These are phyloP conservation scores for Fusarium pseudograminearum DNA, from an alignment of 2,329 filamentous ascomycete species.

Conservation along the genomic window DNA sequence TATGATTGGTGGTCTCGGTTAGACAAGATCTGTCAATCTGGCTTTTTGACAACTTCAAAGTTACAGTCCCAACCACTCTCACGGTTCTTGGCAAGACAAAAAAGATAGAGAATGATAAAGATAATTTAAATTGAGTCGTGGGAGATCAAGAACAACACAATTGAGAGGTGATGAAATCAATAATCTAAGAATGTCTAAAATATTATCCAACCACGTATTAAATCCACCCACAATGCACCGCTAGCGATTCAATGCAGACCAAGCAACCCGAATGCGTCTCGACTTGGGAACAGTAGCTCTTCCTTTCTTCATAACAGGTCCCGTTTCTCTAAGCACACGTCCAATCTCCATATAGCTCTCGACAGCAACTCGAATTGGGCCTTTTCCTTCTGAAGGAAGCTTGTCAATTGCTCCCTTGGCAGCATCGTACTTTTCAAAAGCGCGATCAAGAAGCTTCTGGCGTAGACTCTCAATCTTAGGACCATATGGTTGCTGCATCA, in stretches of 20 bases:
- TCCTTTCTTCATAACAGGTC: conserved; percentile 56
- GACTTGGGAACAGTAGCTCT: conserved; percentile 59
- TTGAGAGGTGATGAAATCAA: neutral
- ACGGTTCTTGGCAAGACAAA: neutral
- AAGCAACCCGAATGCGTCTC: conserved; percentile 67
- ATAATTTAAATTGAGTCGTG: too few species aligned
- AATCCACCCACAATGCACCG: neutral
- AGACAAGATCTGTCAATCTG: neutral
- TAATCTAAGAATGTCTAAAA: conserved; percentile 26
- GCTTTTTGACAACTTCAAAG: neutral
- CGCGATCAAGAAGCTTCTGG: conserved; percentile 66
- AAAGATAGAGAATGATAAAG: too few species aligned
- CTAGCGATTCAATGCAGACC: conserved; percentile 61
- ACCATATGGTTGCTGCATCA: conserved; percentile 61
- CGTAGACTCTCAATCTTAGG: conserved; percentile 61
- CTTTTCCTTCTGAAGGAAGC: conserved; percentile 70
- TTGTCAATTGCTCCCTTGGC: conserved; percentile 69
- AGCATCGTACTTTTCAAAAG: conserved; percentile 69
- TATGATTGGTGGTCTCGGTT: conserved; percentile 6
- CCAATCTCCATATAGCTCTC: conserved; percentile 84
- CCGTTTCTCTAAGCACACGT: conserved; percentile 63
- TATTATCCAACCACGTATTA: neutral
- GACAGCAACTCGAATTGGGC: conserved; percentile 75
- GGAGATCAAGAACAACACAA: neutral
- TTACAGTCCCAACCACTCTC: too few species aligned